Percentiles rank a stretch among this genome's conserved stretches.
Conservation (phyloP, 2,329 filamentous ascomycete genomes). For the Aspergillus sp. region DNA sequence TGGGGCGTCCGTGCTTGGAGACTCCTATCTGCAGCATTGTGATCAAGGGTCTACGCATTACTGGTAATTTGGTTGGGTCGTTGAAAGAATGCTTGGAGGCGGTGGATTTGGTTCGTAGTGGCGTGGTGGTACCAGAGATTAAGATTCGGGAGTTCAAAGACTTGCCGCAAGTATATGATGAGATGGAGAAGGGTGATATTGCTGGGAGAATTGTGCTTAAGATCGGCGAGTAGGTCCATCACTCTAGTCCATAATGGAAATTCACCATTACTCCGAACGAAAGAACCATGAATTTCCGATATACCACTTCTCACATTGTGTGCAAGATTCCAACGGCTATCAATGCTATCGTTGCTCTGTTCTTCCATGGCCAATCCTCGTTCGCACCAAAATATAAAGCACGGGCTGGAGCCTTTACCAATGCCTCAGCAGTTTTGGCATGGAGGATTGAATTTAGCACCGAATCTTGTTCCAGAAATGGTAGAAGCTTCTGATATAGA, state of each 20-base stretch:
- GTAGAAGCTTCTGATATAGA: constrained; percentile 23
- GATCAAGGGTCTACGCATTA: constrained; percentile 40
- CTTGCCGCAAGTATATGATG: constrained; percentile 37
- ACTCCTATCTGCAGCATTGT: constrained; percentile 40
- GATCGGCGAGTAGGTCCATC: constrained; percentile 20
- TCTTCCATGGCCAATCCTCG: too few relatives aligned
- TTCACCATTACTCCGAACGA: too few relatives aligned
- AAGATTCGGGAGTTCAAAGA: constrained; percentile 38
- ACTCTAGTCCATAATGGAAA: too few relatives aligned
- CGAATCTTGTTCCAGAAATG: constrained; percentile 21
- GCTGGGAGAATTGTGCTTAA: constrained; percentile 39
- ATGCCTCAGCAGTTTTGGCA: constrained; percentile 21
- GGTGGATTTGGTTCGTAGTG: constrained; percentile 37
- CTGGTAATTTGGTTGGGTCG: constrained; percentile 40
- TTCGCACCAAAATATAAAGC: too few relatives aligned
- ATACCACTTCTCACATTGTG: too few relatives aligned
- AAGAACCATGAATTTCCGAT: too few relatives aligned
- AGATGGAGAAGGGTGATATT: constrained; percentile 41
- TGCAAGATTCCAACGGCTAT: too few relatives aligned
- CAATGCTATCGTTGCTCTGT: too few relatives aligned
- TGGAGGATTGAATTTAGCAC: constrained; percentile 21
- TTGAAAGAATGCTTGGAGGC: constrained; percentile 43
- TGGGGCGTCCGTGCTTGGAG: constrained; percentile 31
- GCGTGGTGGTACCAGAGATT: constrained; percentile 38
- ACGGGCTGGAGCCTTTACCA: constrained; percentile 20